Percentiles rank a stretch among this genome's conserved stretches.
Conservation (phyloP, 108 stramenopile genomes). For the Mayamaea pseudoterrestris region DNA sequence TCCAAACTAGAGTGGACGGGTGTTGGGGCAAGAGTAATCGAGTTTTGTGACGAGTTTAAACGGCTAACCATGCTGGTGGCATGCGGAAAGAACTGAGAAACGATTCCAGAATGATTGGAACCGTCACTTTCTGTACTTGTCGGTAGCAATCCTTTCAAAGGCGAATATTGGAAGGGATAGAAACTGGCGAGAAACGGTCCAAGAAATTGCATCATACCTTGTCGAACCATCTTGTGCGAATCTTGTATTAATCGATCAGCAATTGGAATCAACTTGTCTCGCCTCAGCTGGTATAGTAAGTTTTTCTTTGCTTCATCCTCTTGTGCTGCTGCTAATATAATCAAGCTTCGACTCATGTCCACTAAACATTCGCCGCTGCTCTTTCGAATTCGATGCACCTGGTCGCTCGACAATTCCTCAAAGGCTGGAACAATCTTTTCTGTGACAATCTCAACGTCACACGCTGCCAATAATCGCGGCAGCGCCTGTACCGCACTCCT, state of each 20-base stretch:
- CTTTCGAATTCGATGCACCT: constrained; percentile 86
- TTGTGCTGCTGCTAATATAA: constrained; percentile 21
- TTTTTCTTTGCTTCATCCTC: background rate
- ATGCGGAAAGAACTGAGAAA: constrained; percentile 80
- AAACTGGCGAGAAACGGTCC: constrained; percentile 78
- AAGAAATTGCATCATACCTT: constrained; percentile 86
- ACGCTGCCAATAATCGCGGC: constrained; percentile 78
- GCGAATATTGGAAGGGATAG: constrained; percentile 56
- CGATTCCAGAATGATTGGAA: constrained; percentile 42
- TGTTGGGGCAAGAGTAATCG: constrained; percentile 31
- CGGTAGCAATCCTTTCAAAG: constrained; percentile 25
- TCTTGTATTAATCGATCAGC: constrained; percentile 59
- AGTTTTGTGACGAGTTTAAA: constrained; percentile 37
- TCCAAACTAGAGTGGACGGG: constrained; percentile 25
- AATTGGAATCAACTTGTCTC: constrained; percentile 50
- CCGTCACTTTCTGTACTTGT: constrained; percentile 37
- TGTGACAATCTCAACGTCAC: constrained; percentile 61
- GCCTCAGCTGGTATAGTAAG: constrained; percentile 23
- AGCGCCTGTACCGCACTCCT: constrained; percentile 87
- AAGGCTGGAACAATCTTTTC: constrained; percentile 84
- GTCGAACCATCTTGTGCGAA: constrained; percentile 58
- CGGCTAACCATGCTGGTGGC: constrained; percentile 76
- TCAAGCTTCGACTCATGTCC: constrained; percentile 59
- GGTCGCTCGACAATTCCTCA: constrained; percentile 78
- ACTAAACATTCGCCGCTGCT: constrained; percentile 77